phyloP scores from a whole-genome alignment of 1,139 yeast species.

The Diutina ranongensis region DNA sequence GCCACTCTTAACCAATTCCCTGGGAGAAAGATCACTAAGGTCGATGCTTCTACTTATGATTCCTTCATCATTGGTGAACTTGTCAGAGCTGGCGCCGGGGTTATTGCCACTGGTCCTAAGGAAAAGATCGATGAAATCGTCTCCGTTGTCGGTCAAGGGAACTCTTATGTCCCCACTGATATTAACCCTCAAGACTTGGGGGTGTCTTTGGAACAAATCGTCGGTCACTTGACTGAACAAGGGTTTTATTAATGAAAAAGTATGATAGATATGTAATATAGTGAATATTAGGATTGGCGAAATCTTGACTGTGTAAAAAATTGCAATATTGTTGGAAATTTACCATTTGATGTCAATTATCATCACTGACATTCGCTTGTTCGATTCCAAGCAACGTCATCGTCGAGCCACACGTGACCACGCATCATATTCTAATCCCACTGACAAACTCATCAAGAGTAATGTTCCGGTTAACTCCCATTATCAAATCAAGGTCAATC shows the following conservation, averaged over 20 bases:
- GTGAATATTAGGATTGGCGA: not conserved
- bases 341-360: too few relatives aligned
- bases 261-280: not conserved
- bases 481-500: too few relatives aligned
- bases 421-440: too few relatives aligned
- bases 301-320: too few relatives aligned
- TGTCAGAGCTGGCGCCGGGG: conserved; percentile 85
- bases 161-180: not conserved
- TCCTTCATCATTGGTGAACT: conserved; percentile 63
- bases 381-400: not conserved
- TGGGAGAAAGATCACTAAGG: conserved; percentile 73
- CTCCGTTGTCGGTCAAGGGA: not conserved
- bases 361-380: not conserved
- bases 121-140: conserved; percentile 35
- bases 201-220: conserved; percentile 20
- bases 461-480: not conserved
- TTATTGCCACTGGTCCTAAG: conserved; percentile 40
- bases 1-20: conserved; percentile 83
- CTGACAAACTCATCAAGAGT: too few relatives aligned
- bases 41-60: conserved; percentile 40
- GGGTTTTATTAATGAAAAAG: conserved; percentile 39
- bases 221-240: conserved; percentile 61
- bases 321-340: not conserved
- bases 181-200: not conserved
- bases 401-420: not conserved